Evolutionary conservation across 805 yeast genomes (phyloP).

Genomic region (Yamadazyma laniorum): DNA sequence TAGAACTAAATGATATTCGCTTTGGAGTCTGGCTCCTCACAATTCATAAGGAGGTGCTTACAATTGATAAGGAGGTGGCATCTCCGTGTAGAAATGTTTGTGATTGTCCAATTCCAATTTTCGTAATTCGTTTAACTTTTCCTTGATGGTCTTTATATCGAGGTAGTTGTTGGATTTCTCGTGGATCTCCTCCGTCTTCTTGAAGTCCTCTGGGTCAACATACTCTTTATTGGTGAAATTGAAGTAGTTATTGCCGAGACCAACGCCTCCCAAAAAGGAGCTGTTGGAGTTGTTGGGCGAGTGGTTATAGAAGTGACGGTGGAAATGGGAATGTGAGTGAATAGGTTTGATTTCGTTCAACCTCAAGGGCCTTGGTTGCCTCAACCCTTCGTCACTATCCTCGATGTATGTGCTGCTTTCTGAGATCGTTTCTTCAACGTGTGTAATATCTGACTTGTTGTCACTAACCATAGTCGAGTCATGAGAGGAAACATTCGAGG

Average conservation of each 20-base stretch:
- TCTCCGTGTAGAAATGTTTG: conserved; percentile 13
- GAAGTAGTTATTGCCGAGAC: conserved; percentile 39
- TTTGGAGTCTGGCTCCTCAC: background rate
- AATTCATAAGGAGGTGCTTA: too few relatives aligned
- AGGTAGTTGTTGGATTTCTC: conserved; percentile 1
- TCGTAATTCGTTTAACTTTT: conserved; percentile 17
- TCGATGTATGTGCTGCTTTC: conserved; percentile 12
- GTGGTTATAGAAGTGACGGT: conserved; percentile 12
- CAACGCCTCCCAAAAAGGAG: conserved; percentile 27
- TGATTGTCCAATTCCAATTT: conserved; percentile 9
- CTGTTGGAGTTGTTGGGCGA: conserved; percentile 19
- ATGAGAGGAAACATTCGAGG: background rate
- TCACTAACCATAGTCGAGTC: background rate
- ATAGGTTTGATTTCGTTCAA: conserved; percentile 13
- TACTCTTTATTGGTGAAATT: conserved; percentile 31
- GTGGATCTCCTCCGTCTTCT: conserved; percentile 1
- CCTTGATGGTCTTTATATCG: conserved; percentile 16
- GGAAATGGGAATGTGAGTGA: conserved; percentile 21
- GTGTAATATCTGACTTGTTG: background rate
- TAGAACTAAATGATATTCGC: background rate
- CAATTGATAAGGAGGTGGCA: conserved; percentile 29
- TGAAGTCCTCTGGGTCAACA: conserved; percentile 10
- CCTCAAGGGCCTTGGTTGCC: conserved; percentile 17
- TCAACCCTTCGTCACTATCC: conserved; percentile 4
- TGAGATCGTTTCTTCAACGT: conserved; percentile 2